Evolutionary conservation across 805 yeast genomes (phyloP), one percentile per base, ranked within the genome.

Genomic region (Naumovozyma dairenensis): DNA sequence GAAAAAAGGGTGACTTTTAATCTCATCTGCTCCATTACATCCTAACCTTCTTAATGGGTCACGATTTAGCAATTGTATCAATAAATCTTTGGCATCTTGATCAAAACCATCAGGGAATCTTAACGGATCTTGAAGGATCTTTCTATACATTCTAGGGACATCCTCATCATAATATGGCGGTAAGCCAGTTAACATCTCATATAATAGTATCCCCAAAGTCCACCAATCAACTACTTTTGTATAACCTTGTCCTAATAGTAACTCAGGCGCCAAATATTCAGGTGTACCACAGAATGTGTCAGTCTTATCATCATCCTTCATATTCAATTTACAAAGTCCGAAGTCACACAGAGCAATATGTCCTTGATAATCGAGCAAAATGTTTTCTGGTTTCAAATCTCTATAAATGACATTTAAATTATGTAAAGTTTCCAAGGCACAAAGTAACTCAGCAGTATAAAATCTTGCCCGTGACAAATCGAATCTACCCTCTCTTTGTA

Each of bases 281-380:
- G 96, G 96, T 0, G 97, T 89, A 26, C 97, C 97, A 60, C 97
- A 89, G 56, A 89, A 89, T 0, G 97, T 89, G 49, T 79, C 80
- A 1, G 84, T 78, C 57, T 81, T 81, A 48, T 85, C 94, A 42
- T 81, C 78, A 47, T 78, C 72, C 44, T 77, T 73, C 97, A 89
- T 89, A 63, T 89, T 85, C 50, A 89, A 72, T 61, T 89, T 89
- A 66, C 97, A 89, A 28, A 89, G 68, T 3, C 97, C 97, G 54
- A 89, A 89, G 62, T 89, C 97, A 63, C 97, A 89, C 36, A 89
- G 65, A 2, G 96, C 96, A 53, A 89, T 89, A 58, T 89, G 97
- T 2, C 97, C 97, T 48, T 89, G 93, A 61, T 87, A 85, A 56
- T 89, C 97, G 20, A 89, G 63, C 49, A 89, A 62, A 43, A 89